phyloP scores from a whole-genome alignment of 768 basidiomycete genomes.

The Myochromella boudieri region DNA sequence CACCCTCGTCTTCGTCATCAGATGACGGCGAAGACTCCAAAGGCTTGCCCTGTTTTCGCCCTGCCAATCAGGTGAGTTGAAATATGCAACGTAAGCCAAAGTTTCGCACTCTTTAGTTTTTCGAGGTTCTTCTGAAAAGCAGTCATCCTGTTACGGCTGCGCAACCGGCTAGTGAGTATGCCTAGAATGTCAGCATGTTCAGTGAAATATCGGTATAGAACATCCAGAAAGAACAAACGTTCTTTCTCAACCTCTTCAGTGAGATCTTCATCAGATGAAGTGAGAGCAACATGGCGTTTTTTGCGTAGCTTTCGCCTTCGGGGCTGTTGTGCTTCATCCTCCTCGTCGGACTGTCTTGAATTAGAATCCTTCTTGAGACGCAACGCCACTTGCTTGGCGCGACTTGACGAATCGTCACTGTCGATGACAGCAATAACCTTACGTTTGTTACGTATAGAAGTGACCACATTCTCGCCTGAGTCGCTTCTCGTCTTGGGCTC shows the following conservation, averaged over 20 bases:
- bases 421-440: constrained; percentile 13
- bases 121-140: constrained; percentile 64
- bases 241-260: constrained; percentile 55
- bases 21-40: constrained; percentile 26
- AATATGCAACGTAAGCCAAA: neutral
- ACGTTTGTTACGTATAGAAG: constrained; percentile 8
- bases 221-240: constrained; percentile 32
- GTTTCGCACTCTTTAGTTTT: constrained; percentile 57
- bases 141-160: constrained; percentile 58
- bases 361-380: constrained; percentile 16
- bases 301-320: constrained; percentile 37
- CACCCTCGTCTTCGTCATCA: constrained; percentile 23
- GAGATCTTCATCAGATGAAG: constrained; percentile 36
- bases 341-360: constrained; percentile 20
- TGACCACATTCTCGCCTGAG: constrained; percentile 1
- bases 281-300: constrained; percentile 31
- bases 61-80: constrained; percentile 22
- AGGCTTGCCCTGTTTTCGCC: constrained; percentile 44
- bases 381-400: neutral
- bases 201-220: neutral
- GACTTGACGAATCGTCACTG: constrained; percentile 13
- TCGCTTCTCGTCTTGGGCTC: constrained; percentile 28
- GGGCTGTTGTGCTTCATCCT: constrained; percentile 33
- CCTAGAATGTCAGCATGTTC: constrained; percentile 35
- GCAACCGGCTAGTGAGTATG: constrained; percentile 64